Percentiles rank a stretch among this genome's conserved stretches.
These are phyloP conservation scores for Schwanniomyces etchellsii DNA, from an alignment of 1,139 yeast genomes.

Conservation along the genomic window DNA sequence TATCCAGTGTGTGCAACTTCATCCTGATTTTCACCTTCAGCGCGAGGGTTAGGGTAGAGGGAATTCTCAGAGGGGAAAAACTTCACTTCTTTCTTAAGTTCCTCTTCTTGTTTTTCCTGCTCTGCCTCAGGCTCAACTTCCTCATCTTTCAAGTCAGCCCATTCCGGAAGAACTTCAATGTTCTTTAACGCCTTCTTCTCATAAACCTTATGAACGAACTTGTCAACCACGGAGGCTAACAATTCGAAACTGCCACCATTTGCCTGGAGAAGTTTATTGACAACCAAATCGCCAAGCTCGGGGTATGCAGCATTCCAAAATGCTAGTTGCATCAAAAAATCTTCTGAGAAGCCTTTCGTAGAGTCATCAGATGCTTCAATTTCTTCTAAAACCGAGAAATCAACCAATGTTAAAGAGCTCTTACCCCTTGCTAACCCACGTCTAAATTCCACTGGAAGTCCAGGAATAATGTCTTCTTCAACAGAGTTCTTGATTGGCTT, in stretches of 20 bases:
- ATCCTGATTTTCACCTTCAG: constrained; percentile 29
- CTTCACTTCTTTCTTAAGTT: constrained; percentile 27
- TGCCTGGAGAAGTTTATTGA: constrained; percentile 75
- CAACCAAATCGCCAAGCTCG: constrained; percentile 58
- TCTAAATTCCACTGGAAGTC: constrained; percentile 50
- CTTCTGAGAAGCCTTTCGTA: constrained; percentile 71
- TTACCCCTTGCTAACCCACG: constrained; percentile 49
- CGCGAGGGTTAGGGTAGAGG: constrained; percentile 53
- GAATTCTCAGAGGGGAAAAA: constrained; percentile 56
- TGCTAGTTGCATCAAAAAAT: constrained; percentile 71
- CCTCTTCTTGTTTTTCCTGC: constrained; percentile 12
- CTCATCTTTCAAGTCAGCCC: constrained; percentile 29
- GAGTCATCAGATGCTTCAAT: constrained; percentile 43
- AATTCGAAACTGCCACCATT: constrained; percentile 80
- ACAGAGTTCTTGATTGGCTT: constrained; percentile 34
- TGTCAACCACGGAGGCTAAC: constrained; percentile 75
- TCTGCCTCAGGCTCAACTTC: constrained; percentile 8
- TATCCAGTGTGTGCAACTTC: constrained; percentile 33
- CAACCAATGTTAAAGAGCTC: constrained; percentile 49
- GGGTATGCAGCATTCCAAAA: constrained; percentile 75
- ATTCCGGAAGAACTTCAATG: constrained; percentile 38
- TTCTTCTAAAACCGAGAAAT: constrained; percentile 55
- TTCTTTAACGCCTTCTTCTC: constrained; percentile 43
- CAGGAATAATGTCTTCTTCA: constrained; percentile 43
- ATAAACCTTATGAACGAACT: constrained; percentile 51